Base-by-base conservation (phyloP, 129 eudicot species). In the Chrysanthemum lavandulifolium region DNA sequence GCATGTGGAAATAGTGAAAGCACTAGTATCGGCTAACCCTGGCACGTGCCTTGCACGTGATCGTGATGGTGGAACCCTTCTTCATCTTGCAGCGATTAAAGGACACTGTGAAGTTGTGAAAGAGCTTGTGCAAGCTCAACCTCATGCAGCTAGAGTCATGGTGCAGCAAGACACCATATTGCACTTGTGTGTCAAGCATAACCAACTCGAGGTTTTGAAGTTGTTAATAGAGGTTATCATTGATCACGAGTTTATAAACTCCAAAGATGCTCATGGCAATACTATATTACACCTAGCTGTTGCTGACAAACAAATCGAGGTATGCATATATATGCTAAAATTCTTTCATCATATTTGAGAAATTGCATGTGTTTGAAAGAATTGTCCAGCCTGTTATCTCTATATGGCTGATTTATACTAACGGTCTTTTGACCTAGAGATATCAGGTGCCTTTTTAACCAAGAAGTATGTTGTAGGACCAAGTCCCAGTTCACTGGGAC, bases 11-110 rank as follows among this genome's bases (percentile, higher is more conserved):
- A 52, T 87, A 6, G 93, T 80, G 0, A 72, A 54, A 13, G 71
- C 33, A 1, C 5, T 84, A 31, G 0, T 81, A 33, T 45, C 19
- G 2, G 73, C 61, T 11, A 66, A 70, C 4, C 67, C 68, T 0
- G 74, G 61, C 13, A 51, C 76, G 62, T 88, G 90, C 67, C 29
- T 43, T 12, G 83, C 70, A 13, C 47, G 77, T 15, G 89, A 87
- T 66, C 40, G 66, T 19, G 88, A 88, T 60, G 90, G 88, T 43
- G 75, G 78, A 54, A 84, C 72, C 61, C 87, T 89, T 23, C 67
- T 86, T 23, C 96, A 89, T 62, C 48, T 89, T 11, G 96, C 96
- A 10, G 89, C 87, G 13, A 76, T 89, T 50, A 86, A 70, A 64
- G 96, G 96, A 3, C 77, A 49, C 0, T 36, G 13, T 50, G 76